phyloP scores from a whole-genome alignment of 805 yeast species.

The Phaffomyces opuntiae region DNA sequence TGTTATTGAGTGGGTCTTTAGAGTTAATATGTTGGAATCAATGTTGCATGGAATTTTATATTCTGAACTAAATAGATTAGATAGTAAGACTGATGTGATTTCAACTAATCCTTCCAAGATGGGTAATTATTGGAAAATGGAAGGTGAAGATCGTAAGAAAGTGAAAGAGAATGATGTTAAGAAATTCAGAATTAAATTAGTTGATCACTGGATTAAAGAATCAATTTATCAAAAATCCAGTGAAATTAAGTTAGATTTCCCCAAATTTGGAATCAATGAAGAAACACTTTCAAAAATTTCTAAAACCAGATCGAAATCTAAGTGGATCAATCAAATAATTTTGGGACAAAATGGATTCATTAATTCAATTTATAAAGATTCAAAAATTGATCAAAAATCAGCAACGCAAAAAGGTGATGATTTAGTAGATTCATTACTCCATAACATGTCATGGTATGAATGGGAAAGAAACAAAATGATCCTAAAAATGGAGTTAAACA shows the following conservation, averaged over 20 bases:
- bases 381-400: background rate
- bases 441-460: conserved; percentile 18
- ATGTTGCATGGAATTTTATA: conserved; percentile 32
- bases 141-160: background rate
- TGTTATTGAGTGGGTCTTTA: conserved; percentile 44
- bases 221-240: background rate
- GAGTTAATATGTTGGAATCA: conserved; percentile 48
- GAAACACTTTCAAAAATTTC: background rate
- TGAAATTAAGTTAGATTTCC: conserved; percentile 7
- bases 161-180: conserved; percentile 10
- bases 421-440: conserved; percentile 19
- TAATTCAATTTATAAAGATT: background rate
- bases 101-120: conserved; percentile 17
- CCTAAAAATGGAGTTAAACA: conserved; percentile 14
- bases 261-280: conserved; percentile 5
- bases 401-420: conserved; percentile 20
- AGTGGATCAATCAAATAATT: conserved; percentile 16
- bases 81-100: conserved; percentile 10
- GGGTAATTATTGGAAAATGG: conserved; percentile 19
- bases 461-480: conserved; percentile 22
- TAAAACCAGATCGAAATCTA: conserved; percentile 6
- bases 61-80: conserved; percentile 1
- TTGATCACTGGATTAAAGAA: conserved; percentile 16
- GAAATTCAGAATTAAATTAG: conserved; percentile 11
- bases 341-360: conserved; percentile 1